A percentile compares a stretch with the other conserved stretches of the same genome.
These are phyloP conservation scores for Gossypium rotundifolium DNA, from an alignment of 345 rosid genomes.

Conservation along the genomic window DNA sequence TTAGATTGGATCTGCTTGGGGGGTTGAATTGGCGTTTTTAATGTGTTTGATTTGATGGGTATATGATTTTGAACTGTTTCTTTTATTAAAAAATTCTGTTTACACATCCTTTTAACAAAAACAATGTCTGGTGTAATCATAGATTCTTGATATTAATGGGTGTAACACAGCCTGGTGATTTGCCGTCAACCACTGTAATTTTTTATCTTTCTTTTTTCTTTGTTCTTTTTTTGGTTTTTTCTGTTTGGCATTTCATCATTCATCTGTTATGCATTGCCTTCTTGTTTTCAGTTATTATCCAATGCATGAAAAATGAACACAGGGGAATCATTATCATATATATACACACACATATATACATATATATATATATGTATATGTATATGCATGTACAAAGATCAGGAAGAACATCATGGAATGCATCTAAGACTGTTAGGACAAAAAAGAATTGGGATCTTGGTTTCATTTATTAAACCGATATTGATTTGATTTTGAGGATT, in stretches of 20 bases:
- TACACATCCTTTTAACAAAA: too few species aligned
- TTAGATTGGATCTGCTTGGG: too few species aligned
- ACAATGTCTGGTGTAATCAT: too few species aligned
- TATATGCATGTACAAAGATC: background rate
- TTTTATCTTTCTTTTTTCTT: background rate
- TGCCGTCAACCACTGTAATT: background rate
- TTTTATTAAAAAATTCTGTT: too few species aligned
- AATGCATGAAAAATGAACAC: background rate
- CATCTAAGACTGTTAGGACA: background rate
- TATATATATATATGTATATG: background rate
- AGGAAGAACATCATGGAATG: background rate
- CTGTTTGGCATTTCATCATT: background rate
- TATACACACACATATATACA: background rate
- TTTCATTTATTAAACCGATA: slow-evolving; percentile 1
- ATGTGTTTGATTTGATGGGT: too few species aligned
- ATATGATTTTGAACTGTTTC: too few species aligned
- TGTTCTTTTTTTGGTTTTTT: background rate
- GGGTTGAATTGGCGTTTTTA: too few species aligned
- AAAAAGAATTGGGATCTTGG: background rate
- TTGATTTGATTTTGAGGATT: slow-evolving; percentile 5
- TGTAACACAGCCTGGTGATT: too few species aligned
- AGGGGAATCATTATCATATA: background rate
- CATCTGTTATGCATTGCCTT: background rate
- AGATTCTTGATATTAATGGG: too few species aligned
- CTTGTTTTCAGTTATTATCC: background rate